These are phyloP conservation scores for Hypoxylon fragiforme DNA, from an alignment of 495 filamentous ascomycete species.

Conservation along the genomic window DNA sequence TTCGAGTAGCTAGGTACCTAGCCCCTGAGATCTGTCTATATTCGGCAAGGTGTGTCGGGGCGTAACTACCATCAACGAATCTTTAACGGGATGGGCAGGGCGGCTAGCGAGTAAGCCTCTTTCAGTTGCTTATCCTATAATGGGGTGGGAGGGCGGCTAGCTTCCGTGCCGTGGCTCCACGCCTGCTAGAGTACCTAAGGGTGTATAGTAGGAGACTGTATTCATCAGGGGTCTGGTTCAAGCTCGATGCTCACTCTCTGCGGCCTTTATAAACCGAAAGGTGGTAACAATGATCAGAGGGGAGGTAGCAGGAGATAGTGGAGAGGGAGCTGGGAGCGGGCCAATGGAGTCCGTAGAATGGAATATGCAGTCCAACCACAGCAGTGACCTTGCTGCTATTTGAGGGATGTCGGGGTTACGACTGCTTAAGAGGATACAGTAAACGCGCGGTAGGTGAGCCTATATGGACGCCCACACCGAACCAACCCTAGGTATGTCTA, in stretches of 20 bases:
- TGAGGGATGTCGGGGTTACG: conserved; percentile 21
- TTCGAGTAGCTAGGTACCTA: conserved; percentile 37
- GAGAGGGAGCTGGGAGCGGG: conserved; percentile 25
- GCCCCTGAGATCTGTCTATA: conserved; percentile 15
- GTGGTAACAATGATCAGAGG: conserved; percentile 22
- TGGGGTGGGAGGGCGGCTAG: conserved; percentile 6
- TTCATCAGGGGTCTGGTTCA: conserved; percentile 11
- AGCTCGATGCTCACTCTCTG: conserved; percentile 6
- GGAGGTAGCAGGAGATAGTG: conserved; percentile 29
- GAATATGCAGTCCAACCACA: conserved; percentile 31
- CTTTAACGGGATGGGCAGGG: conserved; percentile 17
- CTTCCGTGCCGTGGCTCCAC: conserved; percentile 23
- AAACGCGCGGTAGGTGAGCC: conserved; percentile 21
- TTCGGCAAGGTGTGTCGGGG: too few relatives aligned
- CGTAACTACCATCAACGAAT: conserved; percentile 42
- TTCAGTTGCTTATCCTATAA: conserved; percentile 13
- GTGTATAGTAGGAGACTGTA: conserved; percentile 9
- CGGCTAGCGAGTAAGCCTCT: conserved; percentile 13
- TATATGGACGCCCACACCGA: conserved; percentile 28
- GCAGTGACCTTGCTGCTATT: conserved; percentile 27
- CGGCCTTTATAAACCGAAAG: conserved; percentile 31
- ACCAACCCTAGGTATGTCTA: conserved; percentile 20
- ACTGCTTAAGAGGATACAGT: conserved; percentile 15
- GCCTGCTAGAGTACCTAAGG: conserved; percentile 9
- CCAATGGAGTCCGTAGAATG: conserved; percentile 35